A percentile compares a stretch with the other conserved stretches of the same genome.
Evolutionary conservation across 148 eudicot genomes (phyloP).

Genomic region (Rhododendron ovatum): DNA sequence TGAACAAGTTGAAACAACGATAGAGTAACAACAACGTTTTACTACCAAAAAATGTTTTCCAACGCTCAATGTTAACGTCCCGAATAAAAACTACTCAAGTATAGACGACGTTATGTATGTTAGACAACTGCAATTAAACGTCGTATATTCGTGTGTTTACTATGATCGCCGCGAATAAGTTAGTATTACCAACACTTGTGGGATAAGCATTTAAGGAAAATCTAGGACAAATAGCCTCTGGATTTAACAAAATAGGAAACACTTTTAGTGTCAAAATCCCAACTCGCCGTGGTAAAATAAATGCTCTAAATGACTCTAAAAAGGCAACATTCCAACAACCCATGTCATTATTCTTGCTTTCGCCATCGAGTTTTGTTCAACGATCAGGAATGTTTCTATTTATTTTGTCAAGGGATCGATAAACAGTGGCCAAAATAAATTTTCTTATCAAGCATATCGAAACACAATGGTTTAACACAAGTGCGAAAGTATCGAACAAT

Average conservation of each 20-base stretch:
- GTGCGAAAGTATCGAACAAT: too few species aligned
- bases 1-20: background rate
- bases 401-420: too few species aligned
- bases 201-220: background rate
- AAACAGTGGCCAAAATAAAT: too few species aligned
- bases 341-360: background rate
- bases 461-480: too few species aligned
- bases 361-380: too few species aligned
- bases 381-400: too few species aligned
- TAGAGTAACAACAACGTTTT: background rate
- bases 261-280: background rate
- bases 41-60: background rate
- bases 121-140: background rate
- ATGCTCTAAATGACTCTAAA: background rate
- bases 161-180: background rate
- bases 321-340: background rate
- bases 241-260: background rate
- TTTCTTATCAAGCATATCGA: too few species aligned
- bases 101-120: background rate
- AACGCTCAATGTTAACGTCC: background rate
- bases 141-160: background rate
- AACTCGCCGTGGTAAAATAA: background rate
- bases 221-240: background rate
- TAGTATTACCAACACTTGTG: background rate
- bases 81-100: background rate